Evolutionary conservation across 371 early-diverging fungal genomes (phyloP).

Genomic region (Massospora cicadina): DNA sequence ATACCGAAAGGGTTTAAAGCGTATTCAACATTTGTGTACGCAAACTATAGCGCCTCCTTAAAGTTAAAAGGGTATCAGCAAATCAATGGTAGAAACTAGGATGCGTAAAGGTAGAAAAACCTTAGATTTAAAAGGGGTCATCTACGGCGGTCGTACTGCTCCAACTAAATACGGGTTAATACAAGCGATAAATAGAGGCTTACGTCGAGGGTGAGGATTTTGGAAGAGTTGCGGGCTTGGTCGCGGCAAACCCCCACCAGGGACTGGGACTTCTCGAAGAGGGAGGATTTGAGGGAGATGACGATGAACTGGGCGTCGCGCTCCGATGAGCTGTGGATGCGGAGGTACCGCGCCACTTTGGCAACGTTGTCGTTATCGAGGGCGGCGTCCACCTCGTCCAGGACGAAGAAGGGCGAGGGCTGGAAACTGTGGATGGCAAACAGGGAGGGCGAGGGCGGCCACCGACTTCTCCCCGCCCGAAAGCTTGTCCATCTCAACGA

Average conservation of each 20-base stretch:
- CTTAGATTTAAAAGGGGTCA: no score
- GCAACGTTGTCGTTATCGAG: constrained; percentile 95
- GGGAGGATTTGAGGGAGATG: constrained; percentile 87
- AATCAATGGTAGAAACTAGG: no score
- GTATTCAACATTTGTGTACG: no score
- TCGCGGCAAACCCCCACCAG: constrained; percentile 96
- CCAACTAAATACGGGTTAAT: constrained; percentile 2
- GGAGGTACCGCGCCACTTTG: constrained; percentile 80
- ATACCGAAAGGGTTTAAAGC: no score
- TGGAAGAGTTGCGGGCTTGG: constrained; percentile 63
- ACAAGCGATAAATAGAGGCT: constrained; percentile 9
- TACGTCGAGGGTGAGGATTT: constrained; percentile 63
- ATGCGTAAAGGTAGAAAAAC: no score
- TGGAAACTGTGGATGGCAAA: constrained; percentile 82
- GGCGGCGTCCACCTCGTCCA: constrained; percentile 99
- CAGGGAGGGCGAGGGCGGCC: constrained; percentile 88
- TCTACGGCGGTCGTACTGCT: neutral
- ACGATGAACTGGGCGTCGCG: constrained; percentile 88
- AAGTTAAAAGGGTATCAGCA: no score
- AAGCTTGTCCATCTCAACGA: constrained; percentile 96
- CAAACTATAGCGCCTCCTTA: no score
- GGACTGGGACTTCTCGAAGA: constrained; percentile 89
- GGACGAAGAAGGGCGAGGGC: constrained; percentile 97
- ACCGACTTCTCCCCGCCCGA: constrained; percentile 99
- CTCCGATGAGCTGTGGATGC: constrained; percentile 30